Evolutionary conservation across 208 protist species (phyloP).

Genomic region (Trypanosoma brucei): DNA sequence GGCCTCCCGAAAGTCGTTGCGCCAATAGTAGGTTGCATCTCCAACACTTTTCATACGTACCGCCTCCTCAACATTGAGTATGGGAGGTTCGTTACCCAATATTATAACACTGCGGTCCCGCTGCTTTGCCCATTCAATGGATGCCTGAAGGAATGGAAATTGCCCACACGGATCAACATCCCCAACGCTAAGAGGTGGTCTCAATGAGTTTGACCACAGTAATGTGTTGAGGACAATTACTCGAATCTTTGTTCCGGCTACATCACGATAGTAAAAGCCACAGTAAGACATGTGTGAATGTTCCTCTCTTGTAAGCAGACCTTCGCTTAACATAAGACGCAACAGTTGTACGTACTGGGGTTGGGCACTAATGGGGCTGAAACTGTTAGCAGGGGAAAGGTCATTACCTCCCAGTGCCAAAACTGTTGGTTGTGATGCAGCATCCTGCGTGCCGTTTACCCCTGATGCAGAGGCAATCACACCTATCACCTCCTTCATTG

Average conservation of each 20-base stretch:
- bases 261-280: conserved; percentile 60
- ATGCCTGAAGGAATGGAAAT: conserved; percentile 55
- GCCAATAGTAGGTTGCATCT: conserved; percentile 43
- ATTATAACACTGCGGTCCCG: conserved; percentile 57
- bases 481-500: conserved; percentile 11
- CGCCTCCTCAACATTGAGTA: conserved; percentile 39
- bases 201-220: conserved; percentile 53
- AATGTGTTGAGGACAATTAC: conserved; percentile 76
- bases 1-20: conserved; percentile 32
- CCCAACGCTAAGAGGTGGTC: conserved; percentile 30
- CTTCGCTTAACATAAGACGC: conserved; percentile 21
- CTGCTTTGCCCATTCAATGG: conserved; percentile 33
- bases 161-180: conserved; percentile 70
- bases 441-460: not conserved
- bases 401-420: conserved; percentile 19
- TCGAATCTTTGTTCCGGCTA: conserved; percentile 19
- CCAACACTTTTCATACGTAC: conserved; percentile 22
- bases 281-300: conserved; percentile 37
- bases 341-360: conserved; percentile 21
- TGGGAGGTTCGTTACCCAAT: conserved; percentile 65
- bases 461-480: not conserved
- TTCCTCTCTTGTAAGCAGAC: conserved; percentile 38
- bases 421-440: not conserved
- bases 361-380: conserved; percentile 20
- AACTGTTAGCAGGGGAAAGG: conserved; percentile 15